These are phyloP conservation scores for Trypanosoma cruzi DNA, from an alignment of 208 protist species.

Conservation along the genomic window DNA sequence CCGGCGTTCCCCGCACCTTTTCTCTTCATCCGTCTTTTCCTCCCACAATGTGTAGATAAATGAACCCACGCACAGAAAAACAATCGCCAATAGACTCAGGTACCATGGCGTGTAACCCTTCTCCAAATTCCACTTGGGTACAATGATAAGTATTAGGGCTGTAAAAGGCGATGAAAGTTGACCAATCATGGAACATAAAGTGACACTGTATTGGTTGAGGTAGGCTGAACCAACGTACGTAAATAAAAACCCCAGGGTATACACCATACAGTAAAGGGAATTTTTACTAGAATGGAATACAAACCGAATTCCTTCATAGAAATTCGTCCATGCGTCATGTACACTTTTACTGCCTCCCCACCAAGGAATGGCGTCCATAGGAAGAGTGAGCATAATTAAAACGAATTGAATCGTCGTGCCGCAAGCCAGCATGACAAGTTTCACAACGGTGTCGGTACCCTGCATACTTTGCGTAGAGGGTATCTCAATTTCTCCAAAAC, in stretches of 20 bases:
- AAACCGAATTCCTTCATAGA: conserved; percentile 58
- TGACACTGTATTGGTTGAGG: conserved; percentile 88
- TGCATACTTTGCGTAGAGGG: background rate
- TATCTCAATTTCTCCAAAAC: no score
- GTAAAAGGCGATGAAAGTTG: conserved; percentile 81
- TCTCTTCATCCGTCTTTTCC: conserved; percentile 73
- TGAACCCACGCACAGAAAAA: conserved; percentile 54
- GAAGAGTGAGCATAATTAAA: conserved; percentile 65
- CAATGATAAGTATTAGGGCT: conserved; percentile 68
- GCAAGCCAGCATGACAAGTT: conserved; percentile 77
- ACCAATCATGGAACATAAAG: conserved; percentile 78
- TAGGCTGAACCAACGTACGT: conserved; percentile 78
- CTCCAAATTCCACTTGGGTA: conserved; percentile 71
- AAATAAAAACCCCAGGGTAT: conserved; percentile 78
- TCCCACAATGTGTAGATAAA: conserved; percentile 83
- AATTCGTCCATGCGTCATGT: conserved; percentile 61
- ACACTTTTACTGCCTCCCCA: conserved; percentile 71
- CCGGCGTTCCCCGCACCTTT: conserved; percentile 51
- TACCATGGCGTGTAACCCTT: conserved; percentile 71
- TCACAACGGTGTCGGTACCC: conserved; percentile 77
- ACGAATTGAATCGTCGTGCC: conserved; percentile 66
- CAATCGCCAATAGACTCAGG: conserved; percentile 60
- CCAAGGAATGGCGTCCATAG: conserved; percentile 79
- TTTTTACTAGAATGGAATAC: conserved; percentile 65
- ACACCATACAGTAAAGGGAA: conserved; percentile 71